Percentiles rank a stretch among this genome's conserved stretches.
These are phyloP conservation scores for Scutellaria baicalensis DNA, from an alignment of 257 asterid species.

Conservation along the genomic window DNA sequence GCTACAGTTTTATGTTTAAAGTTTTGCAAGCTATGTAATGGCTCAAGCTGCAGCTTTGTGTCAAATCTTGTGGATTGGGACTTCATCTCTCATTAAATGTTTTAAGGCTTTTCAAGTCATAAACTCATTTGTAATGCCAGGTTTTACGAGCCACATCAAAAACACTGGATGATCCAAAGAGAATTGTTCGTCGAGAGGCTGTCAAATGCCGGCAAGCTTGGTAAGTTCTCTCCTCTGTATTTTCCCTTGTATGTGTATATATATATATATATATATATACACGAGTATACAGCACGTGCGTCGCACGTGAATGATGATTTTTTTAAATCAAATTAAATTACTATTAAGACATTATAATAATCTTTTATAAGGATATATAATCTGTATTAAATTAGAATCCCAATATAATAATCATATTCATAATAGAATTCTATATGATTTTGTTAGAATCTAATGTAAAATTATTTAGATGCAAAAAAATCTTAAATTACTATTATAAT, in stretches of 20 bases:
- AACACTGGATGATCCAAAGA: slow-evolving; percentile 89
- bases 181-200: slow-evolving; percentile 83
- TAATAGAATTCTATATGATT: too few relatives aligned
- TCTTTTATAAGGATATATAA: too few relatives aligned
- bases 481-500: too few relatives aligned
- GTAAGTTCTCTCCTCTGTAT: slow-evolving; percentile 19
- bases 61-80: not conserved
- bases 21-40: not conserved
- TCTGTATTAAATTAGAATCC: too few relatives aligned
- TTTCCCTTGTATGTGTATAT: not conserved
- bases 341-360: too few relatives aligned
- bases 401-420: too few relatives aligned
- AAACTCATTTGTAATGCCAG: slow-evolving; percentile 29
- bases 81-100: not conserved
- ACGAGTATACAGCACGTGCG: too few relatives aligned
- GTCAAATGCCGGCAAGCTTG: slow-evolving; percentile 88
- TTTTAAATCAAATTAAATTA: too few relatives aligned
- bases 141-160: slow-evolving; percentile 64
- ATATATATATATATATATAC: too few relatives aligned
- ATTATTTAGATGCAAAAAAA: too few relatives aligned
- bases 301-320: too few relatives aligned
- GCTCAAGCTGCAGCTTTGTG: not conserved
- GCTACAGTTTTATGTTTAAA: not conserved
- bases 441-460: too few relatives aligned
- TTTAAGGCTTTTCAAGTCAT: not conserved